Evolutionary conservation across 768 basidiomycete species (phyloP).

Genomic region (Rhizopogon vinicolor): DNA sequence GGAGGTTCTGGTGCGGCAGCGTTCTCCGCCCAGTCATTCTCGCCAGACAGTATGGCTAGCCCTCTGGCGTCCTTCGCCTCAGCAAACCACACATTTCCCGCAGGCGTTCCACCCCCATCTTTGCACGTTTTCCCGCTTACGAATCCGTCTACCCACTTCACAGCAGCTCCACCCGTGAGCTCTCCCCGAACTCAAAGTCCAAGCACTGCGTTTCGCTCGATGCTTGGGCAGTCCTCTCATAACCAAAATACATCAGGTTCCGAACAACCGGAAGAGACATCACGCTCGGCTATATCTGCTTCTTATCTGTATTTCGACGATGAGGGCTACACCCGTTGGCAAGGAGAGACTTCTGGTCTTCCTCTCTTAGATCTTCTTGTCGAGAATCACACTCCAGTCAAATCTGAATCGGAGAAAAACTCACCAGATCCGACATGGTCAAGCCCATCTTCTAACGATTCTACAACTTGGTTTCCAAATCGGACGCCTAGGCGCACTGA

Average conservation of each 20-base stretch:
- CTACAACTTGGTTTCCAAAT: constrained; percentile 78
- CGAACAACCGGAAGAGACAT: constrained; percentile 54
- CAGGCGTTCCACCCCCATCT: constrained; percentile 74
- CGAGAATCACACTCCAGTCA: constrained; percentile 54
- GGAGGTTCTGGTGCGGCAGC: constrained; percentile 35
- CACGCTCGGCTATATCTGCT: constrained; percentile 63
- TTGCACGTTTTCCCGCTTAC: constrained; percentile 74
- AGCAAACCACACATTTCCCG: constrained; percentile 35
- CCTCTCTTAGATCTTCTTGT: constrained; percentile 83
- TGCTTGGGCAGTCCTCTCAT: constrained; percentile 33
- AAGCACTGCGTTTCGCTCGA: constrained; percentile 33
- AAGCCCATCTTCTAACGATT: constrained; percentile 29
- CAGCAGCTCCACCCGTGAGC: constrained; percentile 35
- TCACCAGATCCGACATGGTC: constrained; percentile 23
- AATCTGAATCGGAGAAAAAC: constrained; percentile 26
- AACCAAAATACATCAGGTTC: constrained; percentile 13
- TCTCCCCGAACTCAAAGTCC: constrained; percentile 46
- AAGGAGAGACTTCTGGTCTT: constrained; percentile 89
- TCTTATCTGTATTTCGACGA: constrained; percentile 87
- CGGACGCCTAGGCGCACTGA: constrained; percentile 69
- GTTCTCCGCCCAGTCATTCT: constrained; percentile 27
- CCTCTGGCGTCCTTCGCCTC: constrained; percentile 36
- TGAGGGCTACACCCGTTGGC: constrained; percentile 85
- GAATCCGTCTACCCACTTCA: constrained; percentile 79
- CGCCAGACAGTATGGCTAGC: constrained; percentile 26